phyloP scores from a whole-genome alignment of 2,329 filamentous ascomycete species.

The Colletotrichum tabaci region DNA sequence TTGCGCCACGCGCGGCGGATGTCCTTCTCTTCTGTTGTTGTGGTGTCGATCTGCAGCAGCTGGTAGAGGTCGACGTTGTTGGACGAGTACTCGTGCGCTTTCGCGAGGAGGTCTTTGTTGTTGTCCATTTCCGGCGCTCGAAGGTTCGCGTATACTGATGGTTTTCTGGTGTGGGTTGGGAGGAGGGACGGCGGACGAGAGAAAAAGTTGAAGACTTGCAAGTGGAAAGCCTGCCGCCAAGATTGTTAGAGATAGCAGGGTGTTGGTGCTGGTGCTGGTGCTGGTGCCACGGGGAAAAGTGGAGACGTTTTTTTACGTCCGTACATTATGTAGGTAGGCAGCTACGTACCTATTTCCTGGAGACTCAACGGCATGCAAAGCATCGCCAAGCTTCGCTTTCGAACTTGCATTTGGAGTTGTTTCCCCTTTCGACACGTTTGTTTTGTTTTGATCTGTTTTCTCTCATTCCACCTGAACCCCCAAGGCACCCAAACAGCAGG shows the following conservation, averaged over 20 bases:
- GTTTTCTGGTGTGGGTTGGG: neutral
- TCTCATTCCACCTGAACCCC: neutral
- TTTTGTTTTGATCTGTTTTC: neutral
- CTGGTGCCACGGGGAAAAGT: slow-evolving; percentile 2
- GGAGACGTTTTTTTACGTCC: slow-evolving; percentile 6
- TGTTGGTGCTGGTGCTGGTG: neutral
- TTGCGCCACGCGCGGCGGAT: slow-evolving; percentile 89
- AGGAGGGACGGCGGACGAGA: slow-evolving; percentile 1
- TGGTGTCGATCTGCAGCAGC: slow-evolving; percentile 77
- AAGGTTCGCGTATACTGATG: neutral
- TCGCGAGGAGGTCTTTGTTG: slow-evolving; percentile 65
- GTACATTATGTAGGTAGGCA: neutral
- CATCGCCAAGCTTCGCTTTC: neutral
- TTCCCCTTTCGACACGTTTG: neutral
- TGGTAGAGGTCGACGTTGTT: slow-evolving; percentile 83
- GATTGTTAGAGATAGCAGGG: neutral
- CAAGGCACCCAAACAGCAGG: neutral
- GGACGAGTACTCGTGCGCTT: slow-evolving; percentile 72
- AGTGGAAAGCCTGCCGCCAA: slow-evolving; percentile 11
- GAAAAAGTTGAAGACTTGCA: slow-evolving; percentile 13
- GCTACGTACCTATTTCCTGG: too few species aligned
- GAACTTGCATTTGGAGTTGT: neutral
- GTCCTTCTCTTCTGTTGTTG: slow-evolving; percentile 74
- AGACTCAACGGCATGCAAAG: slow-evolving; percentile 4
- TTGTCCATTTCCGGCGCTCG: slow-evolving; percentile 43